Evolutionary conservation across 2,329 filamentous ascomycete genomes (phyloP), one percentile per base, ranked within the genome.

Genomic region (Dothistroma septosporum): DNA sequence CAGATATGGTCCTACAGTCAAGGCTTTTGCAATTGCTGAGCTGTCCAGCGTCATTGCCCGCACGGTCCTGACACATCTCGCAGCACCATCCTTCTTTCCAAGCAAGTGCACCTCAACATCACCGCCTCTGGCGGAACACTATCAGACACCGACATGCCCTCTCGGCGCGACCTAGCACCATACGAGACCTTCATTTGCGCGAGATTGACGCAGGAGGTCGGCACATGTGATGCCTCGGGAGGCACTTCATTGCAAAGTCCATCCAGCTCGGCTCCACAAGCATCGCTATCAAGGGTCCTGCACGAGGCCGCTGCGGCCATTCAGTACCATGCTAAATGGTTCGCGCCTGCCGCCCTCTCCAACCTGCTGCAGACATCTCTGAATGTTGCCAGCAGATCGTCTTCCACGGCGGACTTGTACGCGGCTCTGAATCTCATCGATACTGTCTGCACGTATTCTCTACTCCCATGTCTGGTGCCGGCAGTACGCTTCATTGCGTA

Each of bases 241-340:
- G 56, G 49, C 33, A 21, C 55, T 31, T 46, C 57, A n/a, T 21
- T 57, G 10, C 53, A 49, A 32, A 58, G 55, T 16, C 56, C 53
- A 12, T n/a, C 41, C 22, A 53, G 24, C 50, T 48, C 50, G 19
- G 33, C 50, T 21, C 47, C 41, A 22, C 53, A 22, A n/a, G 47
- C 58, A 7, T 46, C 64, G 5, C 59, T 71, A 11, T 58, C 67
- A 12, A 19, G 47, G 19, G 61, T 68, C 5, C 66, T 73, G 12
- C 65, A 63, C n/a, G 57, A 66, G 24, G 64, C 66, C 14, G 59
- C 68, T 6, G 63, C 64, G 8, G 63, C 64, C 37, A 66, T 73
- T 33, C 66, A 66, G 21, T 70, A 66, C 54, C 64, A 73, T 55
- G 70, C 71, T 24, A 72, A 73, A 57, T 73, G 71, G 71, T 73